Evolutionary conservation across 2,329 filamentous ascomycete species (phyloP).

Genomic region (Aspergillus tanneri): DNA sequence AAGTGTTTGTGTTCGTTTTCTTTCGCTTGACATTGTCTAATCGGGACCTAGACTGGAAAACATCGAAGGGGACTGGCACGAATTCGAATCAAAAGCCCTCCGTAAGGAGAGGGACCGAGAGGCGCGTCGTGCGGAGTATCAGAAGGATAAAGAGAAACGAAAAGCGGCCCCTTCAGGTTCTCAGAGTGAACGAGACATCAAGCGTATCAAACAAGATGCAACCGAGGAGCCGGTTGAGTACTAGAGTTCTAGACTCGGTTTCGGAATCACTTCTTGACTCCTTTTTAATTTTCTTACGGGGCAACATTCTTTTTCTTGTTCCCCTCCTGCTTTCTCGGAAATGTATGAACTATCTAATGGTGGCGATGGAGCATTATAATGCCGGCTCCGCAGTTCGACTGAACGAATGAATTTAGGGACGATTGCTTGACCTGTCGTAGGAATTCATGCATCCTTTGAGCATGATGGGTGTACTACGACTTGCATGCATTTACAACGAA

Average conservation of each 20-base stretch:
- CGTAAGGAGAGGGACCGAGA: constrained; percentile 78
- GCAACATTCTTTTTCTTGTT: not conserved
- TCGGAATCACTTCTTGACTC: not conserved
- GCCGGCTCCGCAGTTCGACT: not conserved
- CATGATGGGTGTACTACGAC: not conserved
- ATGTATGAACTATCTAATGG: not conserved
- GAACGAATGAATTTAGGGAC: not conserved
- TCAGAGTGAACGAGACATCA: constrained; percentile 42
- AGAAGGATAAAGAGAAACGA: constrained; percentile 52
- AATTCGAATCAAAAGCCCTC: constrained; percentile 94
- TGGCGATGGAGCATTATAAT: not conserved
- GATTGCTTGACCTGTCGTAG: not conserved
- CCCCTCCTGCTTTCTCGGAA: not conserved
- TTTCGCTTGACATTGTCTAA: constrained; percentile 9
- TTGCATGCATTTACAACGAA: not conserved
- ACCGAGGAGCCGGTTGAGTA: constrained; percentile 21
- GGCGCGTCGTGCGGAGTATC: constrained; percentile 48
- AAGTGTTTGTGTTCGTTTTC: constrained; percentile 44
- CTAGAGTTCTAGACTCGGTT: not conserved
- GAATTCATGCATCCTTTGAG: not conserved
- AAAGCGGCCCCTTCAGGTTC: constrained; percentile 40
- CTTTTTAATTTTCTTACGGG: not conserved
- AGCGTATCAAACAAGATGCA: constrained; percentile 37
- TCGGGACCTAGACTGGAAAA: constrained; percentile 62
- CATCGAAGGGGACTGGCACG: constrained; percentile 94